Evolutionary conservation across 2,329 filamentous ascomycete genomes (phyloP).

Genomic region (Hymenoscyphus scutula): DNA sequence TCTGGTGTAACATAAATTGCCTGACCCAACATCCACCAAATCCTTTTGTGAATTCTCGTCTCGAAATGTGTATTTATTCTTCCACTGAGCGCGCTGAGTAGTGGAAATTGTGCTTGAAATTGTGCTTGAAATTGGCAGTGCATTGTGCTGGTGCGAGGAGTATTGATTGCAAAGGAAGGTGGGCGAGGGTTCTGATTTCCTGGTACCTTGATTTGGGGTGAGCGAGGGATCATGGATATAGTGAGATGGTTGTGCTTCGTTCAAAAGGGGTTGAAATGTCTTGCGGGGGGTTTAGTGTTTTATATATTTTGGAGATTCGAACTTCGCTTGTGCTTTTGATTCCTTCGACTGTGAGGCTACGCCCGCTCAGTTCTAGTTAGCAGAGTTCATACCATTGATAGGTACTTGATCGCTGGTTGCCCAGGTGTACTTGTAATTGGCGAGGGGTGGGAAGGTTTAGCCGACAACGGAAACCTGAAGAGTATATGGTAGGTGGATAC

Average conservation of each 20-base stretch:
- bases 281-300: too few relatives aligned
- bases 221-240: background rate
- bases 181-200: background rate
- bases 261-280: too few relatives aligned
- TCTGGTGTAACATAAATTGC: background rate
- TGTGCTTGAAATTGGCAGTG: too few relatives aligned
- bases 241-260: too few relatives aligned
- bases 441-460: background rate
- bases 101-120: background rate
- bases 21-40: background rate
- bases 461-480: background rate
- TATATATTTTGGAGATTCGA: too few relatives aligned
- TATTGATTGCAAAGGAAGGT: background rate
- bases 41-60: background rate
- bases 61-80: background rate
- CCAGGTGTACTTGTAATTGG: too few relatives aligned
- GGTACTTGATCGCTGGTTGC: background rate
- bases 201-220: background rate
- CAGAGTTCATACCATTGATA: background rate
- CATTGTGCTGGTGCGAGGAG: background rate
- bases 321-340: too few relatives aligned
- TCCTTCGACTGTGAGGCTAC: too few relatives aligned
- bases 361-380: too few relatives aligned
- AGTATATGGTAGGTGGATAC: background rate
- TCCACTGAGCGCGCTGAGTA: background rate